These are phyloP conservation scores for Picochlorum sp. DNA, from an alignment of 139 green algal genomes.

Conservation along the genomic window DNA sequence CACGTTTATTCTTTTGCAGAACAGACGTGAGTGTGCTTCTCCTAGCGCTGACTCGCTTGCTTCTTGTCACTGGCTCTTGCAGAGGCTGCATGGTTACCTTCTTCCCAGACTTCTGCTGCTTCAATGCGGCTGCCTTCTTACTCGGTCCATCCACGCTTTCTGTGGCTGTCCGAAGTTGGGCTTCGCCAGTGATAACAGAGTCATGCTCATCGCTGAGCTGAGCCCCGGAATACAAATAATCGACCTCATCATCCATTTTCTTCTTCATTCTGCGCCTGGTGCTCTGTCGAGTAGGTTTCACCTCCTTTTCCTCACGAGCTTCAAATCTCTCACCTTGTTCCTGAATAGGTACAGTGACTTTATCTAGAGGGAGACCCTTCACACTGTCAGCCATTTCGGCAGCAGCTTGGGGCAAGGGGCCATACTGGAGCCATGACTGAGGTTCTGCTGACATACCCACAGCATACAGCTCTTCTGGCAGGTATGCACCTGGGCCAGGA, in stretches of 20 bases:
- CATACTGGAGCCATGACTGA: neutral
- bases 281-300: neutral
- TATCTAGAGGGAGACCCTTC: neutral
- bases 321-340: neutral
- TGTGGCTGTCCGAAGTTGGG: no score
- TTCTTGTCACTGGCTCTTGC: neutral
- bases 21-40: neutral
- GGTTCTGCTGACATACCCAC: conserved; percentile 3
- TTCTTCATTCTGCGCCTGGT: neutral
- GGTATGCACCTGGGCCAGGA: conserved; percentile 18
- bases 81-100: no score
- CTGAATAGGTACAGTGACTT: neutral
- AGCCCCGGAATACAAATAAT: neutral
- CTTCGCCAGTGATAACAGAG: neutral
- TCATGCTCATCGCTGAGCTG: neutral
- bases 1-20: neutral
- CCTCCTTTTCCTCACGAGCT: neutral
- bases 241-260: neutral
- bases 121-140: no score
- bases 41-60: neutral
- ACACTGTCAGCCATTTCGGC: neutral
- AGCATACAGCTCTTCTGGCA: conserved; percentile 9
- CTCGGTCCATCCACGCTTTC: no score
- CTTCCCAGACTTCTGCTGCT: neutral
- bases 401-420: neutral